Evolutionary conservation across 106 monocot genomes (phyloP).

Genomic region (Allium cepa): DNA sequence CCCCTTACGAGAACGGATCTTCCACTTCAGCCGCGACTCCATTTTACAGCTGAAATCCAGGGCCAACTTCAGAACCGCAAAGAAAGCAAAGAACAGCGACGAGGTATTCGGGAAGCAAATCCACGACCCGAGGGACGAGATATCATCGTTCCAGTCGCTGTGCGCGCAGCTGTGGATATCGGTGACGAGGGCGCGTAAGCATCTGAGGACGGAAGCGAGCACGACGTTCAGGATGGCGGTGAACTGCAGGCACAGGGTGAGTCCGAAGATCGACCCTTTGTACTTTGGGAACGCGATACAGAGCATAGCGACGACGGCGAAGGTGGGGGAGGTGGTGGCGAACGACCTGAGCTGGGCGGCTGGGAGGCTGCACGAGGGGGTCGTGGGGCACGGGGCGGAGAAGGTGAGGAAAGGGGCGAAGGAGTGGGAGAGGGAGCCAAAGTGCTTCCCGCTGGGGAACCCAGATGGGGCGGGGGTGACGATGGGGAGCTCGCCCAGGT

Average conservation of each 20-base stretch:
- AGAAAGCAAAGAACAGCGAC: background rate
- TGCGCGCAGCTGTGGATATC: constrained; percentile 74
- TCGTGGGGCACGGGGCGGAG: constrained; percentile 29
- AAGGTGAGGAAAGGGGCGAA: constrained; percentile 31
- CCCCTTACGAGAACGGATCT: constrained; percentile 61
- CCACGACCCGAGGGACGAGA: constrained; percentile 23
- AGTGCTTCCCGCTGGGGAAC: constrained; percentile 61
- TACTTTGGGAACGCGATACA: constrained; percentile 99
- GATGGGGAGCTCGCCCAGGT: constrained; percentile 90
- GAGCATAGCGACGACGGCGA: constrained; percentile 53
- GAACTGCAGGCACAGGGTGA: constrained; percentile 76
- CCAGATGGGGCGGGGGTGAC: constrained; percentile 69
- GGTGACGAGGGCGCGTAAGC: constrained; percentile 59
- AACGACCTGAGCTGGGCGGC: constrained; percentile 52
- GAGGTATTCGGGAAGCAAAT: constrained; percentile 17
- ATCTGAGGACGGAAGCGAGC: constrained; percentile 17
- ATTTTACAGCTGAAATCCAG: constrained; percentile 48
- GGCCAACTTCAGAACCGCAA: constrained; percentile 18
- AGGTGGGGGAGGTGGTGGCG: constrained; percentile 37
- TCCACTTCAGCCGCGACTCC: constrained; percentile 45
- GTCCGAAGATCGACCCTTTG: constrained; percentile 32
- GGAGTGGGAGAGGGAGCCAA: constrained; percentile 58
- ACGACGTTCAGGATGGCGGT: constrained; percentile 74
- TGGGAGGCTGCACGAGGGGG: constrained; percentile 36
- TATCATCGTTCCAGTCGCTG: constrained; percentile 83